Conservation (phyloP, 2,329 filamentous ascomycete genomes). For the Escovopsis sp. region DNA sequence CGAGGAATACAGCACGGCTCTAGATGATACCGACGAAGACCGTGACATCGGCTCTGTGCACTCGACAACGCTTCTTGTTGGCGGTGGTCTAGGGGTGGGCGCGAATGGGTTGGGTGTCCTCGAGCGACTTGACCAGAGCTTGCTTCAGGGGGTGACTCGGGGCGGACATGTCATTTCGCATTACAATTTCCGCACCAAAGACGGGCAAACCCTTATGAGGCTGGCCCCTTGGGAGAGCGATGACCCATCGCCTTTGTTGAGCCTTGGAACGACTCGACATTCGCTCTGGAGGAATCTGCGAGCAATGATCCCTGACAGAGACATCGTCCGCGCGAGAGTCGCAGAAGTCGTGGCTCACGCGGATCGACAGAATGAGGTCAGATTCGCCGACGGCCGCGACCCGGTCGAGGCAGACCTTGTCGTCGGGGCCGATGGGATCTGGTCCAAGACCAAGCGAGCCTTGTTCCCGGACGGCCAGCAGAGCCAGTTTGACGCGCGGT, state of each 20-base stretch:
- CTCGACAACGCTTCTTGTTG: constrained; percentile 11
- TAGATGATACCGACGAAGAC: constrained; percentile 6
- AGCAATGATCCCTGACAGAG: constrained; percentile 7
- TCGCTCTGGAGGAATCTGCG: constrained; percentile 11
- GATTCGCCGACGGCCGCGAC: constrained; percentile 10
- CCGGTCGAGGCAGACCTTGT: constrained; percentile 11
- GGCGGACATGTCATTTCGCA: constrained; percentile 9
- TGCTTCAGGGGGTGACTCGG: constrained; percentile 10
- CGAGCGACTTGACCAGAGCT: constrained; percentile 9
- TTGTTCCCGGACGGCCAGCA: constrained; percentile 9
- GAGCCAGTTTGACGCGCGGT: constrained; percentile 10
- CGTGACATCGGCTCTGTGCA: constrained; percentile 9
- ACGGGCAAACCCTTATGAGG: constrained; percentile 9
- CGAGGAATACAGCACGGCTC: constrained; percentile 10
- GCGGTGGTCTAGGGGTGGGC: constrained; percentile 11
- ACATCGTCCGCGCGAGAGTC: constrained; percentile 11
- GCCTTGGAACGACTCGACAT: constrained; percentile 11
- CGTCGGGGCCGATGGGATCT: constrained; percentile 13
- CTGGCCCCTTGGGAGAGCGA: constrained; percentile 5
- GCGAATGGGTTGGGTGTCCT: constrained; percentile 13
- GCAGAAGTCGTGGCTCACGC: constrained; percentile 6
- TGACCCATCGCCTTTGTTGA: constrained; percentile 6
- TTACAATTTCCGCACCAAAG: constrained; percentile 12
- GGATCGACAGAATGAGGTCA: constrained; percentile 7
- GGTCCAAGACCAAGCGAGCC: constrained; percentile 8